Base-by-base conservation (phyloP, 2,329 filamentous ascomycete genomes). In the Xylaria sp. region DNA sequence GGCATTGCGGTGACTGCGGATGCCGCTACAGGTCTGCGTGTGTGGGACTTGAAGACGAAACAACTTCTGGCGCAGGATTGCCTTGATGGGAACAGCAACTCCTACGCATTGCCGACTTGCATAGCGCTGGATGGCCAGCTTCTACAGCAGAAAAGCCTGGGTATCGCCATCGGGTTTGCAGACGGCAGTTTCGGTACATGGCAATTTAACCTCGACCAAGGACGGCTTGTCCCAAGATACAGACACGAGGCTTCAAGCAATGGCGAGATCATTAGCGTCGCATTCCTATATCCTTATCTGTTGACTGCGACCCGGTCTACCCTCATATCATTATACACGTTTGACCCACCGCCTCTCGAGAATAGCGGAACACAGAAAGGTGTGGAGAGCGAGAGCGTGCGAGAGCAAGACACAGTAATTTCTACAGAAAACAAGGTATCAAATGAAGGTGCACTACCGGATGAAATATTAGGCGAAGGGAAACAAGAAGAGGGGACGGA, bases 1-100 rank as follows among this genome's bases (percentile, higher is more conserved):
- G 92, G 93, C 0, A 83, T 94, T 23, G 90, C 96, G 9, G 88
- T 96, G 62, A 96, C 93, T 3, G 94, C 88, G 0, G 93, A 97
- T 78, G 81, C 82, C 6, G 80, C 82, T 1, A 86, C 87, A 58
- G 94, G 94, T 0, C 82, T 98, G 57, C 87, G 93, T 46, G 93
- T 90, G 1, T 98, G 94, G 94, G 88, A 90, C 69, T 83, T 93
- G 32, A 92, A 88, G 76, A 88, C 87, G 2, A 89, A 86, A 70
- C 80, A 82, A 28, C 81, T 92, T 46, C 78, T 94, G 48, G 90
- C 90, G 6, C 82, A 84, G 56, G 77, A 77, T 18, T 67, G 68
- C 2, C 76, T 89, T 1, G 72, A 73, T 2, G 73, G 74, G 2
- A 65, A 67, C 18, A 65, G 67, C 18, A 72, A 73, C 4, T 72